phyloP scores from a whole-genome alignment of 2,329 filamentous ascomycete species.

The Alternaria novae-zelandiae region DNA sequence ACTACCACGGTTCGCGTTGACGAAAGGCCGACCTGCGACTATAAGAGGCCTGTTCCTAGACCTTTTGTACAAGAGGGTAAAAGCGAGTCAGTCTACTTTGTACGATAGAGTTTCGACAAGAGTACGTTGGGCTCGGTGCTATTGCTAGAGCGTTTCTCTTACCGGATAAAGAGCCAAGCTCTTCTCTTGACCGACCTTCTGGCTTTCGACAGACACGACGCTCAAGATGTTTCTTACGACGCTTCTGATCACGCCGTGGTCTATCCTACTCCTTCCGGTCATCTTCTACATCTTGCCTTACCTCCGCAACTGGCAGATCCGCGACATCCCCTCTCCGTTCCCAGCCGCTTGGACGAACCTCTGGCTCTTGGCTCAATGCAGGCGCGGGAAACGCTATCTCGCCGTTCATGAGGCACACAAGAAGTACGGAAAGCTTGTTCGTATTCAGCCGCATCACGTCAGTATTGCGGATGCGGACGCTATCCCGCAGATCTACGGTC shows the following conservation, averaged over 20 bases:
- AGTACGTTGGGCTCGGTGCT: constrained; percentile 1
- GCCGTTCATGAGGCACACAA: constrained; percentile 76
- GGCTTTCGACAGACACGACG: constrained; percentile 1
- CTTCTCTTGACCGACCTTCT: neutral
- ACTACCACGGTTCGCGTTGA: neutral
- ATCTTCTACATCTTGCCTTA: constrained; percentile 67
- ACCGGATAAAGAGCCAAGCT: neutral
- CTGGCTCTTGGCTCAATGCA: constrained; percentile 73
- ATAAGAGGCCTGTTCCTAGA: constrained; percentile 2
- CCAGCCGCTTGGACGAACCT: constrained; percentile 74
- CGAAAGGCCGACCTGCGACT: neutral
- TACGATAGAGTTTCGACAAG: neutral
- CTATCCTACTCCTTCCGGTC: constrained; percentile 57
- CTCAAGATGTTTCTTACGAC: constrained; percentile 41
- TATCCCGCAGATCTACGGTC: constrained; percentile 77
- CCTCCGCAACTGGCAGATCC: constrained; percentile 62
- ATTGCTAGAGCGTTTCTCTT: neutral
- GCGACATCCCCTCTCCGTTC: constrained; percentile 67
- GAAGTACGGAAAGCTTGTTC: constrained; percentile 77
- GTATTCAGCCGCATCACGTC: constrained; percentile 84
- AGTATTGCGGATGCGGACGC: constrained; percentile 81
- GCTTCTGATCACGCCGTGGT: constrained; percentile 53
- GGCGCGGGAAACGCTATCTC: constrained; percentile 65
- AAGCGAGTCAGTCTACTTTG: neutral
- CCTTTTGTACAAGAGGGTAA: neutral